Base-by-base conservation (phyloP, 345 rosid genomes). In the Triadica sebifera region DNA sequence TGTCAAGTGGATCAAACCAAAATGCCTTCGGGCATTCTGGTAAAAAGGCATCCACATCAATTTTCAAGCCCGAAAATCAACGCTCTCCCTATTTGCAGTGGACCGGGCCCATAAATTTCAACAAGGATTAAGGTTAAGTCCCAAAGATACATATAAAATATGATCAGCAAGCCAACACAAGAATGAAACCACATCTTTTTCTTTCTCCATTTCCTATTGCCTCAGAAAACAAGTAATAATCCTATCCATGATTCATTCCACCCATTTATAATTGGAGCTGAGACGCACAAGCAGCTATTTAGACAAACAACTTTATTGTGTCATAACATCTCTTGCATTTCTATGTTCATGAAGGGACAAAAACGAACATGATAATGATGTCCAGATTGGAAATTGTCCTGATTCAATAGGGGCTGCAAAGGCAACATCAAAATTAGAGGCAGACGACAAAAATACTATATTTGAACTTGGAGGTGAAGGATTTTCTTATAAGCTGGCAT, bases 181-280 rank as follows among this genome's bases (percentile, higher is more conserved):
- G 13, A 37, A 39, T 12, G 22, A 2, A 39, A 38, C 9, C 55
- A 8, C 16, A 5, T 43, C 62, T 38, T 29, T 29, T 24, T 55
- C 45, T 55, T 69, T 69, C 63, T 53, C 17, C 73, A 7, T 12
- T 19, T 69, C 19, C 8, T 19, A 69, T 37, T 69, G 38, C 50
- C 47, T 17, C 17, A 68, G 71, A 17, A 6, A 51, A 19, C 25
- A 8, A 16, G 24, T 39, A 22, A 12, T 13, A 11, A n/a, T 20
- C 47, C 34, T n/a, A 55, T 25, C 13, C 24, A 39, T 8, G 25
- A 38, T 16, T 7, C 17, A 52, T 38, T 15, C 62, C 62, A 55
- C 50, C 62, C 34, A n/a, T 55, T 52, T 29, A n/a, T 25, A 20
- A 55, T 20, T 55, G 25, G 50, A 69, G 24, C 12, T 2, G 53